Conservation (phyloP, 176 grass and related monocot species). For the Themeda triandra region DNA sequence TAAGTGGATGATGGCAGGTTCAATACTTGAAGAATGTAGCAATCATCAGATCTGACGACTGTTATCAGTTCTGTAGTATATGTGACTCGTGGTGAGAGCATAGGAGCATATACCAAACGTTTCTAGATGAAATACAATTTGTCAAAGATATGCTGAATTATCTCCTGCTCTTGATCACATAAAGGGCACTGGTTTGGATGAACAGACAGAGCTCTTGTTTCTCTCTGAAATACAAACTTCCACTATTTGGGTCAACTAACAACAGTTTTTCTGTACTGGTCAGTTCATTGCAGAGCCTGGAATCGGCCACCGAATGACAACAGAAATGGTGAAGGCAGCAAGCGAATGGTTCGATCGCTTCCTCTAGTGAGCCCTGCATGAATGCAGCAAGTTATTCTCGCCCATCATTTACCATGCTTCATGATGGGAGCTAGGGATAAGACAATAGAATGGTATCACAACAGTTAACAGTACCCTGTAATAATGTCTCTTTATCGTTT, state of each 20-base stretch:
- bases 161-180: not conserved
- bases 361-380: not conserved
- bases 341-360: constrained; percentile 79
- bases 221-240: not conserved
- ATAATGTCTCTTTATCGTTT: not conserved
- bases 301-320: constrained; percentile 47
- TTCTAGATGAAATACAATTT: not conserved
- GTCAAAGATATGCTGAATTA: not conserved
- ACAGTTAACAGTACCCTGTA: not conserved
- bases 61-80: too few species aligned
- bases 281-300: constrained; percentile 67
- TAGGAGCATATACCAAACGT: too few species aligned
- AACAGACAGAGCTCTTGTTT: not conserved
- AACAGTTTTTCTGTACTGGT: constrained; percentile 14
- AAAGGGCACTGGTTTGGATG: not conserved
- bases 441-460: not conserved
- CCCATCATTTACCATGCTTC: not conserved
- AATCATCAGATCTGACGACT: too few species aligned
- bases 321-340: constrained; percentile 74
- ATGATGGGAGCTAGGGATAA: not conserved
- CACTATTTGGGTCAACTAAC: not conserved
- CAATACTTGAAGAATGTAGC: not conserved
- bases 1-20: not conserved
- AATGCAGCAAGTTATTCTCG: not conserved
- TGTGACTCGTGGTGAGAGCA: too few species aligned